Conservation (phyloP, 768 basidiomycete species). For the Cystofilobasidium capitatum region DNA sequence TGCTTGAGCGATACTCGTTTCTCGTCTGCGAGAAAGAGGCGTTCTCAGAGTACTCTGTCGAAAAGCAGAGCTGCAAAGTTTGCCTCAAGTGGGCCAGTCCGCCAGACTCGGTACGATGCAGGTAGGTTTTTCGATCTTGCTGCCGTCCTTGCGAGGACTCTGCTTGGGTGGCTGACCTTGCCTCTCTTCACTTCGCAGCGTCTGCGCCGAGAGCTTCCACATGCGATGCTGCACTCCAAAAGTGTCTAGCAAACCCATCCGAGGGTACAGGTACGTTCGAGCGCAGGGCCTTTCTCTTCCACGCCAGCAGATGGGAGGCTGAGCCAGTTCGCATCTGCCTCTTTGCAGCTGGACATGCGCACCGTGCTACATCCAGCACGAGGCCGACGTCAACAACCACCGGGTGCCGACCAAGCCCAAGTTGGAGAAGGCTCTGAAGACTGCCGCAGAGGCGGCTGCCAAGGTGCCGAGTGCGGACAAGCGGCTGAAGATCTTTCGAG, state of each 20-base stretch:
- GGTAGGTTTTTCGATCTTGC: conserved; percentile 9
- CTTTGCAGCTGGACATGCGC: conserved; percentile 6
- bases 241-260: conserved; percentile 6
- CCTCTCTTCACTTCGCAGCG: neutral
- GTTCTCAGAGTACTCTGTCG: conserved; percentile 78
- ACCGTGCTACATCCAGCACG: conserved; percentile 6
- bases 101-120: conserved; percentile 45
- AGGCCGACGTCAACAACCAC: conserved; percentile 6
- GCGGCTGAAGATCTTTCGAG: conserved; percentile 28
- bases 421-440: neutral
- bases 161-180: neutral
- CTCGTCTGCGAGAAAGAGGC: conserved; percentile 91
- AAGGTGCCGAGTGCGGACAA: conserved; percentile 1
- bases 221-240: conserved; percentile 19
- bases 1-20: conserved; percentile 80
- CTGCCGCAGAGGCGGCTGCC: conserved; percentile 1
- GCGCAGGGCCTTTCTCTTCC: neutral
- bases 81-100: conserved; percentile 84
- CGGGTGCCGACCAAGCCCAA: neutral
- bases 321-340: neutral
- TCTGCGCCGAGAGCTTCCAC: conserved; percentile 20
- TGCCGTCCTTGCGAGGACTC: neutral
- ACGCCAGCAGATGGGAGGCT: neutral
- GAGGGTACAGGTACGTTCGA: conserved; percentile 20
- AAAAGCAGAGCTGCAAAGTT: conserved; percentile 69